phyloP scores from a whole-genome alignment of 73 alveolate species.

The Paramecium tetraurelia region DNA sequence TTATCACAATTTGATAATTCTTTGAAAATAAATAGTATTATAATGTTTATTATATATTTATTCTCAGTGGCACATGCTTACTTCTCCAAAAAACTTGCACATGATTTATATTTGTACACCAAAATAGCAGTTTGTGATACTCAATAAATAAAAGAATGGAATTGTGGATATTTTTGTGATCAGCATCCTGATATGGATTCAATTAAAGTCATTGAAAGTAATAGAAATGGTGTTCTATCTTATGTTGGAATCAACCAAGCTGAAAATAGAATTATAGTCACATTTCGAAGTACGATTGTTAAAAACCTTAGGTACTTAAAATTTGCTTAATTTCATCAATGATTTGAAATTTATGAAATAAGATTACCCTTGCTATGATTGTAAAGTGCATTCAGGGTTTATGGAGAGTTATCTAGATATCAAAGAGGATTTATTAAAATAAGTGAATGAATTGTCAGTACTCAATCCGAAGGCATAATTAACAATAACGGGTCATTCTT shows the following conservation, averaged over 20 bases:
- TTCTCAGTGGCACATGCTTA: neutral
- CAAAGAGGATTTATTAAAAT: neutral
- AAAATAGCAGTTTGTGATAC: neutral
- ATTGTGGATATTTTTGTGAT: slow-evolving; percentile 30
- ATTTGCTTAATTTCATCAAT: neutral
- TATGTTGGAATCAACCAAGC: neutral
- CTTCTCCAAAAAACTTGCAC: neutral
- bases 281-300: neutral
- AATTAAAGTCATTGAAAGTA: neutral
- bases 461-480: neutral
- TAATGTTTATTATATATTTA: neutral
- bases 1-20: neutral
- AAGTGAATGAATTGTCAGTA: neutral
- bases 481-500: neutral
- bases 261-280: neutral
- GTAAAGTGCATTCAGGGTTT: slow-evolving; percentile 14
- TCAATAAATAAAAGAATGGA: slow-evolving; percentile 5
- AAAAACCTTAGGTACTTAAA: neutral
- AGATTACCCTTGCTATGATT: neutral
- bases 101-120: neutral
- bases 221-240: neutral
- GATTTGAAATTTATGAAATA: neutral
- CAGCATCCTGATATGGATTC: neutral
- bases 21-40: neutral
- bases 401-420: neutral